A percentile compares a stretch with the other conserved stretches of the same genome.
Conservation (phyloP, 352 stramenopile species). For the Aphanomyces astaci region DNA sequence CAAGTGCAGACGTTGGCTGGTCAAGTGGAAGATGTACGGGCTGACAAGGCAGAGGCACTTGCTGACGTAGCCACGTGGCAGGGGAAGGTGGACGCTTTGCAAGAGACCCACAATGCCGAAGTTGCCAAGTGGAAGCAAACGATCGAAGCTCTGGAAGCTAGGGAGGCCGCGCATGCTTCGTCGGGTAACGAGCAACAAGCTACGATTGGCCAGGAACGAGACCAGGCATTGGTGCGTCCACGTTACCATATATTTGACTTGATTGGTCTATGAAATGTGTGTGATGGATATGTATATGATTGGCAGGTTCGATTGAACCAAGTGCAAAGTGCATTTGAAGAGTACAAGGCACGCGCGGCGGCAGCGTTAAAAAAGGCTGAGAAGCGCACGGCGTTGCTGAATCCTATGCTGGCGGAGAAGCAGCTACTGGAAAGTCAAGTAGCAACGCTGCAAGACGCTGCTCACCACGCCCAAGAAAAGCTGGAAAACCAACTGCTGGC, state of each 20-base stretch:
- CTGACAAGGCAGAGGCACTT: background rate
- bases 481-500: background rate
- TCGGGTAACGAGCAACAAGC: background rate
- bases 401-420: conserved; percentile 72
- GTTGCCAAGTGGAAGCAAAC: background rate
- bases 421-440: conserved; percentile 33
- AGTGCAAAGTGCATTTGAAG: conserved; percentile 48
- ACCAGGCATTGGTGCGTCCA: background rate
- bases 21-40: background rate
- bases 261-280: no score
- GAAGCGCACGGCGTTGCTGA: conserved; percentile 66
- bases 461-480: background rate
- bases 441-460: conserved; percentile 24
- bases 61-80: background rate
- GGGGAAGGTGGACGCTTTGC: background rate
- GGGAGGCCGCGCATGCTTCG: background rate
- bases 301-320: conserved; percentile 28
- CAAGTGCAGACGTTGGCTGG: background rate
- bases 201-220: background rate
- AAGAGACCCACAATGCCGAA: background rate
- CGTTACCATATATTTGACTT: no score
- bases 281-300: background rate
- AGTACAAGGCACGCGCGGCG: conserved; percentile 56
- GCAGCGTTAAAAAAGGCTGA: conserved; percentile 75
- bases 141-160: background rate